phyloP scores from a whole-genome alignment of 1,284 basidiomycete genomes.

The Ganoderma lingzhi region DNA sequence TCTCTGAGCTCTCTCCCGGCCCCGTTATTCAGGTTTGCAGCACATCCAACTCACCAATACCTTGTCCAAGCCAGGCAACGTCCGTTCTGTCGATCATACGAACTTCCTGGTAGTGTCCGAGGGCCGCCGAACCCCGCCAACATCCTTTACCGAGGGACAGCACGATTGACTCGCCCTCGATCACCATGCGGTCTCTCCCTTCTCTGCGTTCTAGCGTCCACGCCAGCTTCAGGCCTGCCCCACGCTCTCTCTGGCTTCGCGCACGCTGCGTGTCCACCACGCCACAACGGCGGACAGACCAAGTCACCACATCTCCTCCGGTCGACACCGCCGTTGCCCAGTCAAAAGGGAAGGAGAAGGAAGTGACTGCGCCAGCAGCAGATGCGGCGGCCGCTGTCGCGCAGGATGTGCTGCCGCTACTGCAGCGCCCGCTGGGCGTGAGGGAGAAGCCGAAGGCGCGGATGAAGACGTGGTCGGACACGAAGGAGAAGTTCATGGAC shows the following conservation, averaged over 20 bases:
- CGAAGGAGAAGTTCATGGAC: slow-evolving; percentile 76
- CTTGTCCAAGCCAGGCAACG: not conserved
- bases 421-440: slow-evolving; percentile 82
- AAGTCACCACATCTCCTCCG: slow-evolving; percentile 11
- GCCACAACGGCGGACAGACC: slow-evolving; percentile 14
- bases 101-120: not conserved
- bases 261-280: slow-evolving; percentile 22
- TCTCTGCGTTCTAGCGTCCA: slow-evolving; percentile 6
- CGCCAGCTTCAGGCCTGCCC: not conserved
- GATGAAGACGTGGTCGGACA: slow-evolving; percentile 70
- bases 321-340: slow-evolving; percentile 6
- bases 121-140: not conserved
- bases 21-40: not conserved
- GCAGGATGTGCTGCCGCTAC: slow-evolving; percentile 54
- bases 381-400: slow-evolving; percentile 7
- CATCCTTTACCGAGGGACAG: not conserved
- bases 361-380: slow-evolving; percentile 10
- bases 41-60: not conserved
- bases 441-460: slow-evolving; percentile 62
- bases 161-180: slow-evolving; percentile 1
- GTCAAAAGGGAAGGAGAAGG: slow-evolving; percentile 29
- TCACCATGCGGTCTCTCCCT: slow-evolving; percentile 7
- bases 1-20: not conserved
- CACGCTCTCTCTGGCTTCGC: not conserved
- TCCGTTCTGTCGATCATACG: not conserved